Percentiles rank a stretch among this genome's conserved stretches.
These are phyloP conservation scores for Pisolithus orientalis DNA, from an alignment of 768 basidiomycete genomes.

Conservation along the genomic window DNA sequence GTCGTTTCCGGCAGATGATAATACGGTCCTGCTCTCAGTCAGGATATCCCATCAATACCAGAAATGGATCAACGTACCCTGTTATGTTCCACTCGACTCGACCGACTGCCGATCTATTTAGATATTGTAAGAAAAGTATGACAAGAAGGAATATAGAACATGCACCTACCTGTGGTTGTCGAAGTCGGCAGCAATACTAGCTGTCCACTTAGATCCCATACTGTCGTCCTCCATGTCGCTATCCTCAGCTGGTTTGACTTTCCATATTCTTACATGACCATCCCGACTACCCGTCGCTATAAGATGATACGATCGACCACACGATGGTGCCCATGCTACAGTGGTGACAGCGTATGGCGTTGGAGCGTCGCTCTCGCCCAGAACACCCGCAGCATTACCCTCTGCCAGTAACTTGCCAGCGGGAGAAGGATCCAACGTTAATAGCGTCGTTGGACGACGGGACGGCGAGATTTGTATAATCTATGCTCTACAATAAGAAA, in stretches of 20 bases:
- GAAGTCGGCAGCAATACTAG: slow-evolving; percentile 75
- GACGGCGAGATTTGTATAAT: slow-evolving; percentile 70
- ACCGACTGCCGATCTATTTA: slow-evolving; percentile 59
- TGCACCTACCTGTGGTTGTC: slow-evolving; percentile 68
- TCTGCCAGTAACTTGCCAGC: slow-evolving; percentile 17
- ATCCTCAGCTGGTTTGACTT: slow-evolving; percentile 56
- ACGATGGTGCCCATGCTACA: slow-evolving; percentile 90
- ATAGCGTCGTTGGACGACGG: slow-evolving; percentile 57
- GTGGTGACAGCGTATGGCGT: slow-evolving; percentile 66
- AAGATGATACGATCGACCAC: slow-evolving; percentile 90
- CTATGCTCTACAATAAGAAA: slow-evolving; percentile 29
- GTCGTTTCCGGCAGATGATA: slow-evolving; percentile 81
- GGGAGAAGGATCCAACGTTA: slow-evolving; percentile 47
- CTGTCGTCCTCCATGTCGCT: slow-evolving; percentile 39
- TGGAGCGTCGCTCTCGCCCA: slow-evolving; percentile 29
- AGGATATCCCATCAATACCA: neutral
- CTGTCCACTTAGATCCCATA: slow-evolving; percentile 54
- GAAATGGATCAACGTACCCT: slow-evolving; percentile 40
- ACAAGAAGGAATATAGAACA: slow-evolving; percentile 12
- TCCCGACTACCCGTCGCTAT: slow-evolving; percentile 87
- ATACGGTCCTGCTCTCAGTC: slow-evolving; percentile 50
- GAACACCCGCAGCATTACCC: slow-evolving; percentile 10
- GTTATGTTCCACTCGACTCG: slow-evolving; percentile 95
- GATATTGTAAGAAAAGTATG: slow-evolving; percentile 4
- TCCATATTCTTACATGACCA: slow-evolving; percentile 88